Conservation (phyloP, 208 protist species). For the Acanthamoeba castellanii region DNA sequence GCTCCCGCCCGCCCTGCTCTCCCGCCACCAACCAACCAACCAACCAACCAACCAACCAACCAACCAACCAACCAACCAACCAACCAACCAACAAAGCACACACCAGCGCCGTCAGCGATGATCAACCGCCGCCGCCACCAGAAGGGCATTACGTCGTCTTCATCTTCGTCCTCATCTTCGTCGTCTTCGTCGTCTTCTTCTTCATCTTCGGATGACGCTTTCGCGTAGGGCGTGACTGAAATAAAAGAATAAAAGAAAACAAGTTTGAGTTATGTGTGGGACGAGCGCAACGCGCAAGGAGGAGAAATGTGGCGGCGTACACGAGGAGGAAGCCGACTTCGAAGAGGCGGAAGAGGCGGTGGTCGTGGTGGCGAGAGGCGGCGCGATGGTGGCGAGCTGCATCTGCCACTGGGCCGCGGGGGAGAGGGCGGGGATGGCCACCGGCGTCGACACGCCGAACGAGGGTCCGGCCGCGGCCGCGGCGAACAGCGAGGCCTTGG, state of each 20-base stretch:
- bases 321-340: background rate
- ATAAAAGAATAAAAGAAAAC: background rate
- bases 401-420: conserved; percentile 21
- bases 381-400: conserved; percentile 14
- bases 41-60: too few species aligned
- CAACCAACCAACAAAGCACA: too few species aligned
- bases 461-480: background rate
- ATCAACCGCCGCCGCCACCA: too few species aligned
- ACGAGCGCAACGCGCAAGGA: too few species aligned
- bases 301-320: too few species aligned
- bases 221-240: background rate
- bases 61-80: too few species aligned
- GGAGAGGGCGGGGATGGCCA: background rate
- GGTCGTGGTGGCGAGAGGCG: background rate
- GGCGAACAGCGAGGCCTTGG: background rate
- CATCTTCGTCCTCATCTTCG: conserved; percentile 30
- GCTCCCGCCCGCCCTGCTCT: background rate
- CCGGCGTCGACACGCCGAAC: background rate
- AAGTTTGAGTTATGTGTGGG: too few species aligned
- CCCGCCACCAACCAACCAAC: too few species aligned
- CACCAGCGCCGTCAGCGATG: too few species aligned
- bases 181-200: conserved; percentile 9
- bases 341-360: background rate
- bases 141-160: too few species aligned
- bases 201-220: background rate